A percentile compares a stretch with the other conserved stretches of the same genome.
These are phyloP conservation scores for Chrysopogon serrulatus DNA, from an alignment of 176 grass and related monocot species.

Conservation along the genomic window DNA sequence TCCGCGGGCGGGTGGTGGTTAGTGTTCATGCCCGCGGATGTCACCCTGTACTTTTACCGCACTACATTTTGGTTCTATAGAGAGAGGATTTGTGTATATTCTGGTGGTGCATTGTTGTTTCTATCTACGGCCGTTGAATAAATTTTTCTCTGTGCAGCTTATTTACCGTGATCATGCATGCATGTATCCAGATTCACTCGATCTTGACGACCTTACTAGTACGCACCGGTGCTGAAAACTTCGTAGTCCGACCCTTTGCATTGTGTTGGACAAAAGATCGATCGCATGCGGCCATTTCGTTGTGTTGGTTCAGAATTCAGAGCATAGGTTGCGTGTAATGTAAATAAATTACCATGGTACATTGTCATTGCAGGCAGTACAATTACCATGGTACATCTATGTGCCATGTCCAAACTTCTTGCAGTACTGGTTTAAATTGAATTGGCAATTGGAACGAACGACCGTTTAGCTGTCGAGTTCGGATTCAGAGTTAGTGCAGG, in stretches of 20 bases:
- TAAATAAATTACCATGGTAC: neutral
- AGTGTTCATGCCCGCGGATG: constrained; percentile 11
- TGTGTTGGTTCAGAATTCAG: neutral
- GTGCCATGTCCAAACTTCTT: neutral
- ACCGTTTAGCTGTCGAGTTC: neutral
- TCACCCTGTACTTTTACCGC: constrained; percentile 29
- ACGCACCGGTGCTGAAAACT: neutral
- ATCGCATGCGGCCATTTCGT: neutral
- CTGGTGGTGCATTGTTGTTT: constrained; percentile 23
- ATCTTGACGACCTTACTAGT: neutral
- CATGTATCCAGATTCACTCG: neutral
- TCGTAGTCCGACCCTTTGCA: neutral
- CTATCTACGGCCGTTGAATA: neutral
- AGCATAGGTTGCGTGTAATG: neutral
- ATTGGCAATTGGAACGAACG: neutral
- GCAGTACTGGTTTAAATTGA: neutral
- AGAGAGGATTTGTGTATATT: constrained; percentile 58
- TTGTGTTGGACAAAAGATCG: neutral
- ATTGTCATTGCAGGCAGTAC: neutral
- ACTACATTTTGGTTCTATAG: constrained; percentile 46
- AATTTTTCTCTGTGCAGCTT: constrained; percentile 10
- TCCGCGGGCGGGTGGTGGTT: constrained; percentile 26
- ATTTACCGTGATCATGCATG: neutral
- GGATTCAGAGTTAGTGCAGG: neutral
- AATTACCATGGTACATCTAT: too few species aligned